phyloP scores from a whole-genome alignment of 2,329 filamentous ascomycete genomes.

The Aureobasidium sp. region DNA sequence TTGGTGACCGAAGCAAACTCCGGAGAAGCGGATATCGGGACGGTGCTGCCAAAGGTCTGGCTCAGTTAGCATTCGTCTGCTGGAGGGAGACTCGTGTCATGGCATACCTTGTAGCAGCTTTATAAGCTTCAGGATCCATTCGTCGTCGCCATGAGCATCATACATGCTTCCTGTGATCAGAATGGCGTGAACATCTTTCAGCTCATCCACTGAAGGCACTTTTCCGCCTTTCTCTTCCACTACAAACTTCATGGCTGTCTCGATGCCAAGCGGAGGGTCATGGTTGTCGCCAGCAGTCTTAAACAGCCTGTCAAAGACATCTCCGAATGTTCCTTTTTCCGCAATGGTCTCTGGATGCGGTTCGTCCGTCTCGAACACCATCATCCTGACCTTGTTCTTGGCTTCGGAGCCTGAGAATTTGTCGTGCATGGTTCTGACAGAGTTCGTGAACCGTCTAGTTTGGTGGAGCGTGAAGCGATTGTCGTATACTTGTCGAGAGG shows the following conservation, averaged over 20 bases:
- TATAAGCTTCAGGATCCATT: conserved; percentile 36
- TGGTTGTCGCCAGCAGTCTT: conserved; percentile 43
- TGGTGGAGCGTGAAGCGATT: background rate
- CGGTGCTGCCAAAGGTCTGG: conserved; percentile 42
- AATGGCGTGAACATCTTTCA: conserved; percentile 36
- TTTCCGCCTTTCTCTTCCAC: conserved; percentile 35
- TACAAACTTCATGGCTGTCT: conserved; percentile 47
- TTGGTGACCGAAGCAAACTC: conserved; percentile 43
- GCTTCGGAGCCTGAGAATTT: background rate
- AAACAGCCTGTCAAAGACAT: conserved; percentile 46
- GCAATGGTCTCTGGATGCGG: conserved; percentile 43
- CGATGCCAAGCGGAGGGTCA: conserved; percentile 45
- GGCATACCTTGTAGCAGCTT: conserved; percentile 36
- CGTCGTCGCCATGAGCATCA: conserved; percentile 37
- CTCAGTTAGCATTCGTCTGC: conserved; percentile 5
- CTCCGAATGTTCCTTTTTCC: conserved; percentile 44
- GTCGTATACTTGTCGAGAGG: background rate
- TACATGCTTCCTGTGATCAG: conserved; percentile 40
- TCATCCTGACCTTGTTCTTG: conserved; percentile 22
- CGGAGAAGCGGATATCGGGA: conserved; percentile 42
- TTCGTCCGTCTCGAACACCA: conserved; percentile 52
- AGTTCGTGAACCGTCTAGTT: background rate
- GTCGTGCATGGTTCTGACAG: background rate
- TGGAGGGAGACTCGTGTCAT: background rate
- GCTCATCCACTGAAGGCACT: conserved; percentile 40